A percentile compares a stretch with the other conserved stretches of the same genome.
phyloP scores from a whole-genome alignment of 2,329 filamentous ascomycete genomes.

The Hypoxylon sp. region DNA sequence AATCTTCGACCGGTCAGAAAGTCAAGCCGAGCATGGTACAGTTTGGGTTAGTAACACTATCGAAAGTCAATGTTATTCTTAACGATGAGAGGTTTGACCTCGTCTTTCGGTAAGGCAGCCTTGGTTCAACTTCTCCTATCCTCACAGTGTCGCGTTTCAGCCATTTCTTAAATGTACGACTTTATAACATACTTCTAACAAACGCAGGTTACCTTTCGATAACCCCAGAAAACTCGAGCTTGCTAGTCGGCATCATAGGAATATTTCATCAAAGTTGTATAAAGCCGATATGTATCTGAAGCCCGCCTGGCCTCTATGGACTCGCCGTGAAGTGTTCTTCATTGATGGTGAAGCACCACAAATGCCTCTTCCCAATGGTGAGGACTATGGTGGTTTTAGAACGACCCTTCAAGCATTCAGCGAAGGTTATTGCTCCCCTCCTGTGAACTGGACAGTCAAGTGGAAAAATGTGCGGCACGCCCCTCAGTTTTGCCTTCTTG shows the following conservation, averaged over 20 bases:
- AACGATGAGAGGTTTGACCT: constrained; percentile 71
- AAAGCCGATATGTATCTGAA: constrained; percentile 70
- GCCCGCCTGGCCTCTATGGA: constrained; percentile 71
- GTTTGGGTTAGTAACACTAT: constrained; percentile 68
- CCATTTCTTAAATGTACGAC: constrained; percentile 5
- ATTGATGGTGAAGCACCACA: constrained; percentile 68
- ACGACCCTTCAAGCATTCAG: constrained; percentile 70
- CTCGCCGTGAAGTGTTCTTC: constrained; percentile 67
- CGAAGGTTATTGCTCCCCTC: constrained; percentile 65
- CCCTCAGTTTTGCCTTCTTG: constrained; percentile 70
- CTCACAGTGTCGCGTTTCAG: constrained; percentile 11
- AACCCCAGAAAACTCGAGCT: constrained; percentile 64
- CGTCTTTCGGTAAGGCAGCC: constrained; percentile 65
- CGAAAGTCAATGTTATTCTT: constrained; percentile 65
- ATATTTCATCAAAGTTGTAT: constrained; percentile 68
- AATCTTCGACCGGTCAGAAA: constrained; percentile 62
- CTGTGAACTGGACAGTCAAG: constrained; percentile 68
- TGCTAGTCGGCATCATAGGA: constrained; percentile 68
- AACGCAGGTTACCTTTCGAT: constrained; percentile 60
- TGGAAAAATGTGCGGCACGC: constrained; percentile 61
- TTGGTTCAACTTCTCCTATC: not conserved
- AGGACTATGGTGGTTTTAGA: constrained; percentile 69
- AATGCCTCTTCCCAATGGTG: constrained; percentile 68
- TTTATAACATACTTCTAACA: constrained; percentile 28
- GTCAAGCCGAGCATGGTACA: constrained; percentile 65